Base-by-base conservation (phyloP, 2,329 filamentous ascomycete species). In the Penicillium digitatum region DNA sequence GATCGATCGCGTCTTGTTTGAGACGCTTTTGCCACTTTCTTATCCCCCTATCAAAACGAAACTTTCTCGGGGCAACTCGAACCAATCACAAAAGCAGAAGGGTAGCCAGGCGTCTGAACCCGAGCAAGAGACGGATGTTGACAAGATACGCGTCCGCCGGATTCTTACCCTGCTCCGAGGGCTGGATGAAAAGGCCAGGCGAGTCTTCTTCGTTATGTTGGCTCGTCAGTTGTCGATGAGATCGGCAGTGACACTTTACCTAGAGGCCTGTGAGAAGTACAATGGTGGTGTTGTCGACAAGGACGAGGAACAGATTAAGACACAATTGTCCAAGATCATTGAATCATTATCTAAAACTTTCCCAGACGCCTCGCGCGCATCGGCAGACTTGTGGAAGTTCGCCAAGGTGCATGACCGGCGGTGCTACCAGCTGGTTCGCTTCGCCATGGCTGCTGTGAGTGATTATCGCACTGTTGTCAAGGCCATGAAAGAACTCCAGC, bases 391-490 rank as follows among this genome's bases (percentile, higher is more conserved):
- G 12, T 87, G 89, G 76, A 95, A 89, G 66, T 97, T 96, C 69
- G 91, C 90, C 35, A 96, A 93, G 72, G 81, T 87, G 63, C 90
- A 97, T 66, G 92, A 99, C 69, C 87, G 93, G 48, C 87, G 94
- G 53, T 88, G 84, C 65, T 97, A 96, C 72, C 88, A 95, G 66
- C 83, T 99, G 22, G 85, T 96, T 62, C 87, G 88, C 54, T 96
- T 92, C 70, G 86, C 90, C 50, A 90, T 92, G 70, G 87, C 86
- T 29, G 85, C 89, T 3, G 88, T 93, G 59, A 92, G 88, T 65
- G 94, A 99, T 68, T 97, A 96, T 72, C 88, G 90, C 66, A 96
- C 90, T 37, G 90, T 96, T 42, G 84, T 87, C 59, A 90, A 92
- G 65, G 91, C 93, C 1, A 88, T 96, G 65, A 94, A 90, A 73